Base-by-base conservation (phyloP, 306 rosid species). In the Lathyrus aphaca region DNA sequence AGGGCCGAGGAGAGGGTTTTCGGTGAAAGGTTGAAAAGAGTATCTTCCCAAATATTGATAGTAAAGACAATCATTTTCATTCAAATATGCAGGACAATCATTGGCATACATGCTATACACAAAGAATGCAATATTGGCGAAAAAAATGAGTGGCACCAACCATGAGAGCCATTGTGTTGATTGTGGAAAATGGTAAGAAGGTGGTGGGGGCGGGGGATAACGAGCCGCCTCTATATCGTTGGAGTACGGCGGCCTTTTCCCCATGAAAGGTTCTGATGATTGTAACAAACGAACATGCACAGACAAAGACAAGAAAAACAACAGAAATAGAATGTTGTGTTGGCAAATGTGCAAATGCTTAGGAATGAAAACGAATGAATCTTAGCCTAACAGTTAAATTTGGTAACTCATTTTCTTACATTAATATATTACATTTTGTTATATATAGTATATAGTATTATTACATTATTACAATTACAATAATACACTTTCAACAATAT, bases 1-100 rank as follows among this genome's bases (percentile, higher is more conserved):
- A 66, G 97, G 97, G 70, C 99, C 99, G 51, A 94, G 78, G 79
- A 91, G 92, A 32, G 83, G 82, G 63, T 94, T 94, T 81, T 88
- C 88, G 0, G 18, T 37, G 58, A 84, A 77, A 14, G 99, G 96
- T 66, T 94, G 84, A 73, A 91, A 94, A 60, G 97, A 84, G 77
- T 81, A 87, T 16, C 89, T 86, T 27, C 86, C 89, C 13, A 94
- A 65, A 5, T 59, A 23, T 1, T 74, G 3, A 8, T 18, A 4
- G 66, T 84, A 42, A 50, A 94, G 64, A 61, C 99, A 94, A 3
- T 9, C 29, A 1, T 62, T 55, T 9, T 38, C 30, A 0, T 29
- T 68, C 1, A 43, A 55, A 19, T 21, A 43, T 0, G 66, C 53
- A 17, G 99, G 97, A 63, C 97, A 91, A 63, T 95, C 71, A 53